Conservation (phyloP, 129 eudicot species). For the Sambucus nigra region DNA sequence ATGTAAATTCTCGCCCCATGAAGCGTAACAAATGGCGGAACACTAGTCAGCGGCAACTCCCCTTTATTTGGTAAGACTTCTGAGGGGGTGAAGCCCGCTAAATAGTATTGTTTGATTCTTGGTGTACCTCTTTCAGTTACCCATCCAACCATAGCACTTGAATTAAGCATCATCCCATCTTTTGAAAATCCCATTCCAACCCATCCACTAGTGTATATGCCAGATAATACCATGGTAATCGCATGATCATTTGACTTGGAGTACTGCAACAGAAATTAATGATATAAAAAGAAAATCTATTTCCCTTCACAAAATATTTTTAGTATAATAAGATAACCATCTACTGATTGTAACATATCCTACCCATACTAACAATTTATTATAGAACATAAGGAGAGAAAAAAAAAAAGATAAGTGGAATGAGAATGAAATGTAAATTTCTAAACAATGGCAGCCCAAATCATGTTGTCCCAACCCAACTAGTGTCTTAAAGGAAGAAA, state of each 20-base stretch:
- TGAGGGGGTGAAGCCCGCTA: slow-evolving; percentile 49
- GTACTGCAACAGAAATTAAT: slow-evolving; percentile 35
- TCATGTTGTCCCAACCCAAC: no score
- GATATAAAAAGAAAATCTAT: neutral
- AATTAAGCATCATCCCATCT: slow-evolving; percentile 81
- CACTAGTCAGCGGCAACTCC: slow-evolving; percentile 53
- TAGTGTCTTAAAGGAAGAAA: no score
- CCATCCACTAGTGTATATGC: slow-evolving; percentile 77
- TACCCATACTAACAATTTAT: no score
- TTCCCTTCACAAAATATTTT: no score
- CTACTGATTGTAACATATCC: no score
- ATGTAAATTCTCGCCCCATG: slow-evolving; percentile 57
- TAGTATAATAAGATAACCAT: no score
- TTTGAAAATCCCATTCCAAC: slow-evolving; percentile 85
- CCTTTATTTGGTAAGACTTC: slow-evolving; percentile 61
- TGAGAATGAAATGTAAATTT: neutral
- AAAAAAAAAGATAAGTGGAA: neutral
- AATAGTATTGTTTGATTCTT: slow-evolving; percentile 55
- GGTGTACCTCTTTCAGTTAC: slow-evolving; percentile 57
- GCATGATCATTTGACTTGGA: slow-evolving; percentile 55
- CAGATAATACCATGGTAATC: slow-evolving; percentile 67
- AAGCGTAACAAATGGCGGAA: slow-evolving; percentile 66
- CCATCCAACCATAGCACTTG: slow-evolving; percentile 98
- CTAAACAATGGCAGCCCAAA: neutral
- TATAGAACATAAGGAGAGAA: no score